These are phyloP conservation scores for Boletus tylopilopsis DNA, from an alignment of 768 basidiomycete species.

Conservation along the genomic window DNA sequence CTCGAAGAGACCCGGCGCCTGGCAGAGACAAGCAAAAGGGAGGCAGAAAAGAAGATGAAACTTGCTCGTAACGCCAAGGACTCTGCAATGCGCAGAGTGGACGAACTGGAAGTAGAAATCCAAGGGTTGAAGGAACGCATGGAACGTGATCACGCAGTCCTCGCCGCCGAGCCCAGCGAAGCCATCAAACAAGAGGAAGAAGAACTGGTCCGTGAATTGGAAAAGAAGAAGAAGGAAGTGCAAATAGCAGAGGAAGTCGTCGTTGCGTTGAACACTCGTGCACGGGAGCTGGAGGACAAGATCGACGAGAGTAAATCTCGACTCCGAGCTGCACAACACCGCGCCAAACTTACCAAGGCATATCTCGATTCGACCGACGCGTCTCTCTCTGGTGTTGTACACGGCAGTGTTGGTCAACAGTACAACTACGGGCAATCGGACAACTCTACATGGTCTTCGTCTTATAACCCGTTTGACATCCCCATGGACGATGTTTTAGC, in stretches of 20 bases:
- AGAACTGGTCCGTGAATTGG: constrained; percentile 42
- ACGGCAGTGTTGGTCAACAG: constrained; percentile 5
- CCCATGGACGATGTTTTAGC: constrained; percentile 17
- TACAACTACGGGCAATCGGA: constrained; percentile 15
- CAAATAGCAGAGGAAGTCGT: constrained; percentile 63
- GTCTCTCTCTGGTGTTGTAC: constrained; percentile 2
- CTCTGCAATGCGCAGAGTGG: constrained; percentile 54
- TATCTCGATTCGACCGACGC: constrained; percentile 24
- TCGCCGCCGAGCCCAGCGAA: constrained; percentile 42
- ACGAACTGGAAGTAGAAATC: constrained; percentile 61
- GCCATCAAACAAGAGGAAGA: constrained; percentile 45
- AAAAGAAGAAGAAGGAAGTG: constrained; percentile 54
- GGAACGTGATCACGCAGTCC: constrained; percentile 50
- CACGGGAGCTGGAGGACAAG: constrained; percentile 70
- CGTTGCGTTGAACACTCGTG: constrained; percentile 55
- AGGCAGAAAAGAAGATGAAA: constrained; percentile 86
- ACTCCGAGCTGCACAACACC: constrained; percentile 55
- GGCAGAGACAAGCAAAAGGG: constrained; percentile 75
- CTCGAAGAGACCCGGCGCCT: constrained; percentile 84
- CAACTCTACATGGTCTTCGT: constrained; percentile 19
- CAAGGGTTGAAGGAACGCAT: constrained; percentile 50
- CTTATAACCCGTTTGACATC: constrained; percentile 32
- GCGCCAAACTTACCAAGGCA: constrained; percentile 44
- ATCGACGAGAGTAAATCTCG: constrained; percentile 60
- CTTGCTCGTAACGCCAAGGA: constrained; percentile 62